Evolutionary conservation across 345 rosid species (phyloP).

Genomic region (Syzygium jambos): DNA sequence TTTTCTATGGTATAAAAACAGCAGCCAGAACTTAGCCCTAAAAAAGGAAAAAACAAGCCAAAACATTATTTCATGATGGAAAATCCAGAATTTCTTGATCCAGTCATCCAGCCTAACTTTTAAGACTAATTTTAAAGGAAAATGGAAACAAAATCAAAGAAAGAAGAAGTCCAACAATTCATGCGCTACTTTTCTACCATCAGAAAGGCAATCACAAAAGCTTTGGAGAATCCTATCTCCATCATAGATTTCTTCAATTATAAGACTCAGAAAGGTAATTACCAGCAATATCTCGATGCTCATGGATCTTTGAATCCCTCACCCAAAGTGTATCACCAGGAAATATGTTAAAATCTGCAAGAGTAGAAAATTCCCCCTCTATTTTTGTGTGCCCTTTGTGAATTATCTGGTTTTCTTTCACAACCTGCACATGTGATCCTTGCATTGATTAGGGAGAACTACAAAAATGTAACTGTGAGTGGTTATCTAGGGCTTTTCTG

Average conservation of each 20-base stretch:
- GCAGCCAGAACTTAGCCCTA: neutral
- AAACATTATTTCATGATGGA: neutral
- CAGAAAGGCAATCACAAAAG: neutral
- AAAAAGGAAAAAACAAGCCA: neutral
- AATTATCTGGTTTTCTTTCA: constrained; percentile 92
- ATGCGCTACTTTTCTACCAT: neutral
- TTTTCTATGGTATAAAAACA: neutral
- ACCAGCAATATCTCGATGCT: constrained; percentile 98
- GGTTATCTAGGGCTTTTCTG: neutral
- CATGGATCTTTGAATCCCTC: constrained; percentile 89
- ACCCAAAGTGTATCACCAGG: constrained; percentile 98
- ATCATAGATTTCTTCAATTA: neutral
- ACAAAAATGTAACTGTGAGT: neutral
- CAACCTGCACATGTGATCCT: constrained; percentile 42
- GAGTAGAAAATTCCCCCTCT: constrained; percentile 85
- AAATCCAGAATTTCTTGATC: neutral
- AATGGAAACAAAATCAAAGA: neutral
- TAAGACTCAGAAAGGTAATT: constrained; percentile 6
- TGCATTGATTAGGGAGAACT: neutral
- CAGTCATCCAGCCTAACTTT: neutral
- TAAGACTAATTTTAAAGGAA: neutral
- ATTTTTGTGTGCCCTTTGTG: constrained; percentile 71
- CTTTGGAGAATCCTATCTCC: neutral
- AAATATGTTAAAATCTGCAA: constrained; percentile 91
- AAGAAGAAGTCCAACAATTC: neutral